These are phyloP conservation scores for Euphorbia pulcherrima DNA, from an alignment of 345 rosid genomes.

Conservation along the genomic window DNA sequence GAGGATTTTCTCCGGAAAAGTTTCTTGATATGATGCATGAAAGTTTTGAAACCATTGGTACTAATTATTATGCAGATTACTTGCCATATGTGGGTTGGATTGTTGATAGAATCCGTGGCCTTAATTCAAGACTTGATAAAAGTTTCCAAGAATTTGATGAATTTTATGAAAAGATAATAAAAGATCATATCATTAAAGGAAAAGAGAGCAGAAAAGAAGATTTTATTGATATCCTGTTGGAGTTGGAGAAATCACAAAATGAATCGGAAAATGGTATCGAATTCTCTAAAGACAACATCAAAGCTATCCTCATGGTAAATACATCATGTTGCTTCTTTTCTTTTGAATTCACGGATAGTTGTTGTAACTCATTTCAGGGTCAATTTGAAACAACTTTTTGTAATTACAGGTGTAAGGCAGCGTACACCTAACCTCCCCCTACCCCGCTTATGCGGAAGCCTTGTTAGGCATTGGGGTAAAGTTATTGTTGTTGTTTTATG, in stretches of 20 bases:
- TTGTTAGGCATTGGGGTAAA: too few relatives aligned
- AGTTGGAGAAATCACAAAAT: neutral
- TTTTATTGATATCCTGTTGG: neutral
- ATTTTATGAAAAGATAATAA: too few relatives aligned
- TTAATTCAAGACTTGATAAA: neutral
- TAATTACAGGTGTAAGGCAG: too few relatives aligned
- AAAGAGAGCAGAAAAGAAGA: neutral
- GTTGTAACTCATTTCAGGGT: too few relatives aligned
- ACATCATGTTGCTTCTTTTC: too few relatives aligned
- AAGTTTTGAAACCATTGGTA: neutral
- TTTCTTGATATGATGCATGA: neutral
- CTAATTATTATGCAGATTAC: neutral
- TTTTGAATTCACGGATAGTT: too few relatives aligned
- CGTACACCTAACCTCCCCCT: too few relatives aligned
- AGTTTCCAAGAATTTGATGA: neutral
- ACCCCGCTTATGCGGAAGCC: too few relatives aligned
- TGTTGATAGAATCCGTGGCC: neutral
- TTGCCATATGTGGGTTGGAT: neutral
- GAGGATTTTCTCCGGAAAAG: neutral
- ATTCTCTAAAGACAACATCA: neutral
- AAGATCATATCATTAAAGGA: neutral
- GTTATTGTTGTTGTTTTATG: too few relatives aligned
- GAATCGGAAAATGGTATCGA: neutral
- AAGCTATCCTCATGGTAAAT: neutral
- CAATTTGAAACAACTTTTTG: too few relatives aligned